phyloP scores from a whole-genome alignment of 805 yeast species.

The Myxozyma sirexii region DNA sequence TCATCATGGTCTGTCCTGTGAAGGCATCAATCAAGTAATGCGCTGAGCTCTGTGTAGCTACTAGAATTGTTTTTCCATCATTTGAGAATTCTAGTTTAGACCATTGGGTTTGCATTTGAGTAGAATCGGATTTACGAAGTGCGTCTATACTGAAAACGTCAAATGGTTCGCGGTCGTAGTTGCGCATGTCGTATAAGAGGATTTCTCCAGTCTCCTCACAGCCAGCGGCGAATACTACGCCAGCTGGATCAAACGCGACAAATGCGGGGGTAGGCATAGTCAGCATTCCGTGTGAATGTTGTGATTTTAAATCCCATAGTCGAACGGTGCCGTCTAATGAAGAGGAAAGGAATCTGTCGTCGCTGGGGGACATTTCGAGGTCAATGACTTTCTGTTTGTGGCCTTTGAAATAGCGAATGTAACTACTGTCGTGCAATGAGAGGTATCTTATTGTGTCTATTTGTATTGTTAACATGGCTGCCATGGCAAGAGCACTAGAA shows the following conservation, averaged over 20 bases:
- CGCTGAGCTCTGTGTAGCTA: constrained; percentile 58
- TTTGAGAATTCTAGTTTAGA: constrained; percentile 76
- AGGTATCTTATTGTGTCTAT: constrained; percentile 63
- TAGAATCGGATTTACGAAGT: constrained; percentile 27
- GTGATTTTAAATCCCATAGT: constrained; percentile 80
- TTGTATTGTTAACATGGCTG: background rate
- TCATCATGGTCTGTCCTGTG: constrained; percentile 55
- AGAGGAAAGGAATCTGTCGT: constrained; percentile 65
- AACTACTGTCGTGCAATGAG: constrained; percentile 74
- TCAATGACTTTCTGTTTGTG: constrained; percentile 77
- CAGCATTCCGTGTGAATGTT: constrained; percentile 64
- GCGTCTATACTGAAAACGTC: constrained; percentile 48
- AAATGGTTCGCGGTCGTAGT: constrained; percentile 62
- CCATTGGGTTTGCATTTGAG: constrained; percentile 46
- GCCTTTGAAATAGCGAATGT: constrained; percentile 82
- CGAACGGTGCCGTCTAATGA: constrained; percentile 79
- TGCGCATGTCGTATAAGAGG: constrained; percentile 63
- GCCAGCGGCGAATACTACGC: constrained; percentile 75
- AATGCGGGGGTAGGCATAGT: constrained; percentile 58
- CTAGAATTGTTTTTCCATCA: constrained; percentile 64
- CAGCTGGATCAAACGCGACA: constrained; percentile 81
- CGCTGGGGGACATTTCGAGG: constrained; percentile 71
- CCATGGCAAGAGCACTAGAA: background rate
- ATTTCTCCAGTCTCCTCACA: constrained; percentile 50
- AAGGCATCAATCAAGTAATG: constrained; percentile 74